Evolutionary conservation across 2,329 filamentous ascomycete genomes (phyloP).

Genomic region (Coniochaeta sp.): DNA sequence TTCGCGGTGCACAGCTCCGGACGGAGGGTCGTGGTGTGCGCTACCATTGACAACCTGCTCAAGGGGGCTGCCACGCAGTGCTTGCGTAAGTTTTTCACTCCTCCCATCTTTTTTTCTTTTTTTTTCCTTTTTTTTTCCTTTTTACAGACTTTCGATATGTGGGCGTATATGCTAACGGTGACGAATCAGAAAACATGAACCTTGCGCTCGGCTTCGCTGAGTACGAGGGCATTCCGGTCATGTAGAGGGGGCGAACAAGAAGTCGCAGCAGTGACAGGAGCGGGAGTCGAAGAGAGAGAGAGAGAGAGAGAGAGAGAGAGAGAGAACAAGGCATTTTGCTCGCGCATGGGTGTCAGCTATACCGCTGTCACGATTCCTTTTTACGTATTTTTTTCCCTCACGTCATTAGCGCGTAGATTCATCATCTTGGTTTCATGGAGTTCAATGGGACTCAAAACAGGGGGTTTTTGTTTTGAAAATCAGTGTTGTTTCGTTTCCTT

Average conservation of each 20-base stretch:
- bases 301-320: neutral
- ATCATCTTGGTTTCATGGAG: neutral
- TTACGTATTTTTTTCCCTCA: neutral
- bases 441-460: neutral
- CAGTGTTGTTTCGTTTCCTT: neutral
- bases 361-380: too few relatives aligned
- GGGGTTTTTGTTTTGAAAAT: neutral
- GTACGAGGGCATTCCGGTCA: slow-evolving; percentile 74
- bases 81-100: slow-evolving; percentile 58
- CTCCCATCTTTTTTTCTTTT: neutral
- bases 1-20: slow-evolving; percentile 89
- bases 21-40: slow-evolving; percentile 89
- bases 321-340: neutral
- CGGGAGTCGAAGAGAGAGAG: neutral
- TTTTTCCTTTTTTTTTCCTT: slow-evolving; percentile 17
- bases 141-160: neutral
- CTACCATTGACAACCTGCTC: slow-evolving; percentile 86
- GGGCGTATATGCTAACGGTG: slow-evolving; percentile 8
- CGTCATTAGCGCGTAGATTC: neutral
- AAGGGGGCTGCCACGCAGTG: slow-evolving; percentile 94
- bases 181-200: slow-evolving; percentile 75
- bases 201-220: slow-evolving; percentile 81
- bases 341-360: neutral
- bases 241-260: slow-evolving; percentile 19
- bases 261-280: neutral